Evolutionary conservation across 306 rosid species (phyloP).

Genomic region (Medicago ruthenica): DNA sequence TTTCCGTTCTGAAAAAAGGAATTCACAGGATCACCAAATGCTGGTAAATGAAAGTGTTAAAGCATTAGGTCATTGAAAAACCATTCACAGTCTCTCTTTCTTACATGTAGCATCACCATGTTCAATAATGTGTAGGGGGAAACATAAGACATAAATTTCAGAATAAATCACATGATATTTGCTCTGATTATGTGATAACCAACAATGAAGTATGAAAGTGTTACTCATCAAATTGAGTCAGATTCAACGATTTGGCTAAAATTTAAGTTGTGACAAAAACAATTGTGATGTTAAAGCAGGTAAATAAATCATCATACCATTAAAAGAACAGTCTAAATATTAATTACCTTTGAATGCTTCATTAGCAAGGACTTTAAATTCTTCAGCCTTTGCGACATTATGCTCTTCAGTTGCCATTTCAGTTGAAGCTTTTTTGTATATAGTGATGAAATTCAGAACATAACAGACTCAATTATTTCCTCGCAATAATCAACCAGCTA

Average conservation of each 20-base stretch:
- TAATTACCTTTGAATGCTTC: slow-evolving; percentile 80
- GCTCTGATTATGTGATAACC: slow-evolving; percentile 11
- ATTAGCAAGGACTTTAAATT: slow-evolving; percentile 79
- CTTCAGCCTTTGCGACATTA: slow-evolving; percentile 69
- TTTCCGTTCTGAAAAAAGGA: slow-evolving; percentile 78
- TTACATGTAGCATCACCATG: not conserved
- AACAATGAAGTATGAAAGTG: not conserved
- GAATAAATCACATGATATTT: slow-evolving; percentile 15
- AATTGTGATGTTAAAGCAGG: slow-evolving; percentile 8
- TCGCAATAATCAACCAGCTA: slow-evolving; percentile 40
- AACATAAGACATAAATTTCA: not conserved
- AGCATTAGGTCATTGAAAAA: slow-evolving; percentile 29
- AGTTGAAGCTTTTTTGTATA: slow-evolving; percentile 46
- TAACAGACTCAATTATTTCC: slow-evolving; percentile 40
- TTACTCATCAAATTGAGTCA: slow-evolving; percentile 15
- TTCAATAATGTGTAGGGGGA: not conserved
- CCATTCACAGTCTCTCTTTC: slow-evolving; percentile 11
- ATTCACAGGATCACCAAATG: slow-evolving; percentile 45
- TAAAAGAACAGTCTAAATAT: slow-evolving; percentile 3
- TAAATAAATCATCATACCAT: slow-evolving; percentile 19
- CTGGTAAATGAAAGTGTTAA: slow-evolving; percentile 10
- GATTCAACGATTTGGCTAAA: slow-evolving; percentile 18
- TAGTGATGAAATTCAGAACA: slow-evolving; percentile 45
- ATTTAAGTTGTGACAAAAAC: slow-evolving; percentile 6
- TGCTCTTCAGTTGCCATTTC: slow-evolving; percentile 68